These are phyloP conservation scores for Vitellaria paradoxa DNA, from an alignment of 179 eudicot genomes.

Conservation along the genomic window DNA sequence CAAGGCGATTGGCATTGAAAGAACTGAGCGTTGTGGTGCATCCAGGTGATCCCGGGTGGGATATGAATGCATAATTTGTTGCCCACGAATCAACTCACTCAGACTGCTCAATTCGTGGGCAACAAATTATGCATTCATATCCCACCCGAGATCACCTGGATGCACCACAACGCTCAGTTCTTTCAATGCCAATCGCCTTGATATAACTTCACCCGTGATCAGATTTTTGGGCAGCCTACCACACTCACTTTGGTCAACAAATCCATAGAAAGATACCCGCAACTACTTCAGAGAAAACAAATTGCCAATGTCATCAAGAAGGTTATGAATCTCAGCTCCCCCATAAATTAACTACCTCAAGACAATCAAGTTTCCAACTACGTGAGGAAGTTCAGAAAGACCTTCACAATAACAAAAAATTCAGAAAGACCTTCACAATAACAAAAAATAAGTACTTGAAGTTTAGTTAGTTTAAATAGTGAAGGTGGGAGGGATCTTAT, in stretches of 20 bases:
- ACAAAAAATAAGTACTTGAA: slow-evolving; percentile 24
- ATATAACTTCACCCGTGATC: slow-evolving; percentile 18
- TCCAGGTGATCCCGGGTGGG: slow-evolving; percentile 34
- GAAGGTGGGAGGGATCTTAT: slow-evolving; percentile 34
- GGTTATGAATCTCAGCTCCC: slow-evolving; percentile 28
- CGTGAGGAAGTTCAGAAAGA: slow-evolving; percentile 21
- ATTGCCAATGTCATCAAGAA: slow-evolving; percentile 20
- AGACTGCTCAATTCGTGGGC: slow-evolving; percentile 23
- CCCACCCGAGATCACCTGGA: slow-evolving; percentile 34
- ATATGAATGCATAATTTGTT: slow-evolving; percentile 11
- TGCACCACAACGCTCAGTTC: slow-evolving; percentile 26
- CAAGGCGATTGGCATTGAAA: slow-evolving; percentile 14
- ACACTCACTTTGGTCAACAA: slow-evolving; percentile 16
- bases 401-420: too few species aligned
- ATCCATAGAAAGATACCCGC: slow-evolving; percentile 32
- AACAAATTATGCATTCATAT: slow-evolving; percentile 11
- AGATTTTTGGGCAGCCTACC: slow-evolving; percentile 17
- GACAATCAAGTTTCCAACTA: slow-evolving; percentile 24
- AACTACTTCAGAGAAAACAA: slow-evolving; percentile 22
- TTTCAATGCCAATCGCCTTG: slow-evolving; percentile 14
- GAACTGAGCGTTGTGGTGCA: slow-evolving; percentile 26
- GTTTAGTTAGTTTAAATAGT: slow-evolving; percentile 21
- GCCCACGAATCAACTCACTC: slow-evolving; percentile 20
- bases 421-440: slow-evolving; percentile 28
- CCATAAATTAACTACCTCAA: slow-evolving; percentile 33